phyloP scores from a whole-genome alignment of 2,329 filamentous ascomycete species.

The Corynespora cassiicola region DNA sequence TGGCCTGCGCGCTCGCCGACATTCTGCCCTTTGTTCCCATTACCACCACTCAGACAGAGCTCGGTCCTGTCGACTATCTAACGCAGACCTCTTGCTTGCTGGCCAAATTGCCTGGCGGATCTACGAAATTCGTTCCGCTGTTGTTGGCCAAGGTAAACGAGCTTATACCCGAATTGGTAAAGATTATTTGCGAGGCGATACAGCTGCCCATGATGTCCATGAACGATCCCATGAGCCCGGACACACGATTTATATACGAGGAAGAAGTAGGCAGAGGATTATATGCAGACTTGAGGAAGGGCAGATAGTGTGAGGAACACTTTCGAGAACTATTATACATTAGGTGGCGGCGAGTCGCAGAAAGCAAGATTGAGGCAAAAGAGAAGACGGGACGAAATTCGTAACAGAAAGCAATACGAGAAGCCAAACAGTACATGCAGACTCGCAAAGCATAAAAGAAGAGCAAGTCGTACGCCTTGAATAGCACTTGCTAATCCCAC shows the following conservation, averaged over 20 bases:
- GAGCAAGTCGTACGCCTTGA: too few relatives aligned
- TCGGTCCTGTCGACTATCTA: slow-evolving; percentile 25
- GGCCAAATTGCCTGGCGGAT: slow-evolving; percentile 28
- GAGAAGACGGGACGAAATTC: too few relatives aligned
- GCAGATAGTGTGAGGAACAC: slow-evolving; percentile 6
- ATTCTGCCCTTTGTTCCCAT: slow-evolving; percentile 30
- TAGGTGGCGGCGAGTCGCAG: too few relatives aligned
- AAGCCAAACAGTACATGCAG: too few relatives aligned
- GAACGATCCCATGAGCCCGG: slow-evolving; percentile 27
- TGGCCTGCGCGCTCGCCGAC: slow-evolving; percentile 35
- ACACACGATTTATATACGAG: slow-evolving; percentile 29
- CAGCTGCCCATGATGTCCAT: slow-evolving; percentile 15
- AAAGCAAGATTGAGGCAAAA: too few relatives aligned
- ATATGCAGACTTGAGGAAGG: slow-evolving; percentile 24
- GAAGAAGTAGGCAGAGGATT: slow-evolving; percentile 31
- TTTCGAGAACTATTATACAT: slow-evolving; percentile 1
- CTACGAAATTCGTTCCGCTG: slow-evolving; percentile 31
- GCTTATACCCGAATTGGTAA: slow-evolving; percentile 25
- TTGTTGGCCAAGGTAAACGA: slow-evolving; percentile 34
- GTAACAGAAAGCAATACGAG: too few relatives aligned
- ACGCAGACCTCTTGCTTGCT: slow-evolving; percentile 23
- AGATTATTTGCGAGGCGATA: slow-evolving; percentile 19
- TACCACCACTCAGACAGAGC: slow-evolving; percentile 17
- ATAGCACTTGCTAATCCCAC: too few relatives aligned
- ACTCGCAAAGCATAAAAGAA: too few relatives aligned